Percentiles rank a stretch among this genome's conserved stretches.
phyloP scores from a whole-genome alignment of 169 alveolate genomes.

The Theileria orientalis region DNA sequence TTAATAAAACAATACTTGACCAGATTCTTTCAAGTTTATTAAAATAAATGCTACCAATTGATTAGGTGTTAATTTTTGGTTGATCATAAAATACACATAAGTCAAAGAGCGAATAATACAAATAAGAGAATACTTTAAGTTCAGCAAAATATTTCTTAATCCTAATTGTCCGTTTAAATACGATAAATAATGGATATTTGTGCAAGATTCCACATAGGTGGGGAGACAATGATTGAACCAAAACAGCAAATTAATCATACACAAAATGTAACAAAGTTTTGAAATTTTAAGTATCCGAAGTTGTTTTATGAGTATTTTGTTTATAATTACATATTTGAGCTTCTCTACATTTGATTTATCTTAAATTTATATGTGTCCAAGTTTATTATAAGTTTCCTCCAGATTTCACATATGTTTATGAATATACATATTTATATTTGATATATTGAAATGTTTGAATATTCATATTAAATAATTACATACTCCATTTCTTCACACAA shows the following conservation, averaged over 20 bases:
- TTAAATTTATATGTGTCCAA: too few species aligned
- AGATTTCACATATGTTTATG: too few species aligned
- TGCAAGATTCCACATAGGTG: conserved; percentile 2
- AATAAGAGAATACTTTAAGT: not conserved
- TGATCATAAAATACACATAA: not conserved
- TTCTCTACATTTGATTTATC: too few species aligned
- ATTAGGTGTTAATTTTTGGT: not conserved
- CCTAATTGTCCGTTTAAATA: not conserved
- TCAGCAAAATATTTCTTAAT: not conserved
- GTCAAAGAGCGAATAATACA: not conserved
- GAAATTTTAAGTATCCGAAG: not conserved
- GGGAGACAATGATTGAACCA: conserved; percentile 1
- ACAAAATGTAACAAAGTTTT: not conserved
- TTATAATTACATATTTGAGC: too few species aligned
- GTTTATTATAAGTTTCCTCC: too few species aligned
- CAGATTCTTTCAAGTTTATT: not conserved
- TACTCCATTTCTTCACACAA: not conserved
- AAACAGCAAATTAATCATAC: too few species aligned
- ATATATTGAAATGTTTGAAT: too few species aligned
- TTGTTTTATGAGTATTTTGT: not conserved
- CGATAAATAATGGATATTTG: not conserved
- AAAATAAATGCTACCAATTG: not conserved
- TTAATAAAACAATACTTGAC: not conserved
- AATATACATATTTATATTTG: too few species aligned
- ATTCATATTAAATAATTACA: too few species aligned